Conservation (phyloP, 2,329 filamentous ascomycete genomes). For the Sporothrix sp. region DNA sequence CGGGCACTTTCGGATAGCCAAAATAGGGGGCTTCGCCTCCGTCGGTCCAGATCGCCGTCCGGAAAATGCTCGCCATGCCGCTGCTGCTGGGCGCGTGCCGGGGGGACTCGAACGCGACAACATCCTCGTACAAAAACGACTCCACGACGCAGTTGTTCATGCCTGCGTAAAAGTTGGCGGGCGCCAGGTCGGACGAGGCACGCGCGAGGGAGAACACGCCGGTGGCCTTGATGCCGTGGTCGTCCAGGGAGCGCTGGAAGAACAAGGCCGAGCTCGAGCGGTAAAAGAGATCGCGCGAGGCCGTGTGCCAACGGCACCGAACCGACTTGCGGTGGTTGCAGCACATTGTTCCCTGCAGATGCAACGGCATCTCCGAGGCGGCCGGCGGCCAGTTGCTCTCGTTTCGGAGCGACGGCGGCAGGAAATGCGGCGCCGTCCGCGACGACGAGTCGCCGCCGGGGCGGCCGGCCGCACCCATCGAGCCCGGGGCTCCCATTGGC, state of each 20-base stretch:
- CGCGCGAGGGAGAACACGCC: slow-evolving; percentile 39
- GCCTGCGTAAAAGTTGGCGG: slow-evolving; percentile 38
- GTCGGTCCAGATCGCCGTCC: not conserved
- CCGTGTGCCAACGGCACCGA: slow-evolving; percentile 39
- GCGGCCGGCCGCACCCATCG: not conserved
- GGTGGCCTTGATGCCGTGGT: slow-evolving; percentile 10
- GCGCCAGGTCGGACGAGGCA: slow-evolving; percentile 35
- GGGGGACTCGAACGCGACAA: not conserved
- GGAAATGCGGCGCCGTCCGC: not conserved
- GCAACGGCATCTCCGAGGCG: not conserved
- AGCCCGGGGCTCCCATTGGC: slow-evolving; percentile 2
- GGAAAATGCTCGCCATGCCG: no score
- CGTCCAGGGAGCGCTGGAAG: slow-evolving; percentile 27
- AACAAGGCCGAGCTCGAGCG: slow-evolving; percentile 41
- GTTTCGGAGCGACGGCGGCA: not conserved
- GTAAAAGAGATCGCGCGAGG: slow-evolving; percentile 34
- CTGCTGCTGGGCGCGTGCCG: not conserved
- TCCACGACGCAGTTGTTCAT: slow-evolving; percentile 39
- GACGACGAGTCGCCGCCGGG: not conserved
- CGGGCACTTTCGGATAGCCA: slow-evolving; percentile 6
- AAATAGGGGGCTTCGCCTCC: slow-evolving; percentile 12
- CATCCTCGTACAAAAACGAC: slow-evolving; percentile 23
- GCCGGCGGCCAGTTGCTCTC: slow-evolving; percentile 15
- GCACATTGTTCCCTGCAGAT: not conserved
- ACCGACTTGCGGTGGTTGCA: slow-evolving; percentile 29